Evolutionary conservation across 192 early-diverging fungal genomes (phyloP).

Genomic region (Entomortierella beljakovae): DNA sequence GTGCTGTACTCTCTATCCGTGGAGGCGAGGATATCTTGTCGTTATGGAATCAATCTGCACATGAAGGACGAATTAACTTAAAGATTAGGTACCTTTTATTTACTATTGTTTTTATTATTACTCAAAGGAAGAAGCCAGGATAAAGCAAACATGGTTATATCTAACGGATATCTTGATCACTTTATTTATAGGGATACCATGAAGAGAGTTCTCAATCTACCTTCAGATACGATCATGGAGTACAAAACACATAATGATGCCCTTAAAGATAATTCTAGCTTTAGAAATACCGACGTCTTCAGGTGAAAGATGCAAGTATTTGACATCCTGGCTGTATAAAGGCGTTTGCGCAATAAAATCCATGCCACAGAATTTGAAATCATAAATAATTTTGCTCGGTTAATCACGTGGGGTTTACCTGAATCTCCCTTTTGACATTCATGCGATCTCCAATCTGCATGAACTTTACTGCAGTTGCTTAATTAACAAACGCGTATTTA

Average conservation of each 20-base stretch:
- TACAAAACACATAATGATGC: conserved; percentile 96
- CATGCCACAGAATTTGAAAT: neutral
- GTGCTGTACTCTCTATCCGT: conserved; percentile 92
- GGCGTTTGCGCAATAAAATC: neutral
- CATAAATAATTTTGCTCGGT: too few species aligned
- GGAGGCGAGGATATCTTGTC: conserved; percentile 95
- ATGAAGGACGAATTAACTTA: conserved; percentile 84
- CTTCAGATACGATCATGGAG: conserved; percentile 89
- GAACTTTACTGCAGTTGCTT: too few species aligned
- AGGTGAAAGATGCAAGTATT: conserved; percentile 53
- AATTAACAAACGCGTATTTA: too few species aligned
- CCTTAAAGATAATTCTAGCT: conserved; percentile 88
- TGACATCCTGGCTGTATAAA: neutral
- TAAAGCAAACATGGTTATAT: neutral
- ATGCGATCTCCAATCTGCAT: too few species aligned
- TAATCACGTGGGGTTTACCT: too few species aligned
- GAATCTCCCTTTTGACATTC: too few species aligned
- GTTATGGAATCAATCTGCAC: conserved; percentile 92
- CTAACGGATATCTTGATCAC: neutral
- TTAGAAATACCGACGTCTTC: conserved; percentile 85
- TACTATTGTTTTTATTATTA: too few species aligned
- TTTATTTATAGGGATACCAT: conserved; percentile 79
- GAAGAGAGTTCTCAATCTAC: conserved; percentile 88
- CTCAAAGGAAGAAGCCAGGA: neutral
- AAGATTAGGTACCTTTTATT: conserved; percentile 88